Conservation (phyloP, 2,329 filamentous ascomycete genomes). For the Aotearoamyces nothofagi region DNA sequence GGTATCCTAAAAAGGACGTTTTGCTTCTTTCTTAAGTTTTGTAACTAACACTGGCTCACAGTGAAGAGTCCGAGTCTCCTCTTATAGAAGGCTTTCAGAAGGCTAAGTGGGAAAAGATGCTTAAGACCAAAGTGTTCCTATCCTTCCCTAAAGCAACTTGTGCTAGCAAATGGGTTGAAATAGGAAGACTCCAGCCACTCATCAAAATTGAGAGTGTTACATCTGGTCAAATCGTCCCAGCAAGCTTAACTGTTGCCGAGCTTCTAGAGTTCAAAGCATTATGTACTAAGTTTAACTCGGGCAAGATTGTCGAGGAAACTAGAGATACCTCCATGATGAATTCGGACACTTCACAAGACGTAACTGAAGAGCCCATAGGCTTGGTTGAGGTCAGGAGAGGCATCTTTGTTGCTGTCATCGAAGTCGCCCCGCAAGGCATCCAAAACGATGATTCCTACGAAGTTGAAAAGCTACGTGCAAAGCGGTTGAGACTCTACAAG, state of each 20-base stretch:
- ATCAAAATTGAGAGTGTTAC: slow-evolving; percentile 1
- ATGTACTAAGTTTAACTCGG: too few species aligned
- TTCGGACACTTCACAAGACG: too few species aligned
- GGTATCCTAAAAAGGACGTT: too few species aligned
- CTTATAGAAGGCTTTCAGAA: not conserved
- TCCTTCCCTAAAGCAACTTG: slow-evolving; percentile 1
- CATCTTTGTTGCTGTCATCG: slow-evolving; percentile 1
- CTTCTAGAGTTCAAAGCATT: slow-evolving; percentile 1
- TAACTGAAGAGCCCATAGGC: not conserved
- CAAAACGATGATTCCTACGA: too few species aligned
- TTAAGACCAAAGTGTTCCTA: slow-evolving; percentile 1
- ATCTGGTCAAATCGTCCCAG: not conserved
- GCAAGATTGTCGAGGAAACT: too few species aligned
- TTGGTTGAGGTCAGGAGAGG: slow-evolving; percentile 1
- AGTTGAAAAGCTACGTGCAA: slow-evolving; percentile 4
- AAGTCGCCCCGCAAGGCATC: not conserved
- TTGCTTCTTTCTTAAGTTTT: too few species aligned
- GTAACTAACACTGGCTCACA: slow-evolving; percentile 1
- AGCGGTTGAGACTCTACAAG: slow-evolving; percentile 2
- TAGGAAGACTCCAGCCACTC: slow-evolving; percentile 2
- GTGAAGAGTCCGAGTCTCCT: not conserved
- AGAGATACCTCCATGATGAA: too few species aligned
- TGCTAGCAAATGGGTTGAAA: slow-evolving; percentile 1
- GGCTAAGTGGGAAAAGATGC: slow-evolving; percentile 3
- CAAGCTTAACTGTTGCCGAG: slow-evolving; percentile 2